Conservation (phyloP, 148 eudicot species). For the Talinum fruticosum region DNA sequence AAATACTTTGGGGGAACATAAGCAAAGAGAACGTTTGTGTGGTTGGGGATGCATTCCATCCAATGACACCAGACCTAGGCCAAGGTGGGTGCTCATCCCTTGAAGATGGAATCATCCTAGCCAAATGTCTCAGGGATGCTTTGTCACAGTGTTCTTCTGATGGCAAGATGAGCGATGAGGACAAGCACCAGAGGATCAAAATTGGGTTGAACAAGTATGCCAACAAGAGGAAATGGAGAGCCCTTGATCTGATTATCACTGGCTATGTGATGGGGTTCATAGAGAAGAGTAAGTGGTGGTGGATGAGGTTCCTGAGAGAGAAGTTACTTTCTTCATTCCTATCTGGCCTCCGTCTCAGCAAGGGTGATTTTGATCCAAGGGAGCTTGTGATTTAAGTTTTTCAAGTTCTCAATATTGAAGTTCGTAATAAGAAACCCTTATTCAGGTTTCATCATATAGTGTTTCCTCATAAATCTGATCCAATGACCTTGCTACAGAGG, state of each 20-base stretch:
- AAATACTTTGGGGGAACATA: constrained; percentile 42
- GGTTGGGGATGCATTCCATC: constrained; percentile 58
- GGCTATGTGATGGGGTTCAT: constrained; percentile 43
- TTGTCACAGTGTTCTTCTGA: constrained; percentile 9
- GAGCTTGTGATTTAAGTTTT: constrained; percentile 6
- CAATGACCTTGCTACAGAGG: too few relatives aligned
- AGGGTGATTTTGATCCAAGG: constrained; percentile 41
- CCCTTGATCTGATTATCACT: constrained; percentile 35
- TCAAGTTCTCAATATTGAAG: too few relatives aligned
- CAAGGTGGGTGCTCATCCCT: constrained; percentile 59
- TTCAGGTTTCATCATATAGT: too few relatives aligned
- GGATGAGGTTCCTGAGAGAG: constrained; percentile 43
- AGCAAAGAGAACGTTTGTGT: constrained; percentile 60
- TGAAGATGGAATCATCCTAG: constrained; percentile 54
- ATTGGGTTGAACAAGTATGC: constrained; percentile 34
- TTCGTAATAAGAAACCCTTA: too few relatives aligned
- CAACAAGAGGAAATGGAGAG: constrained; percentile 50
- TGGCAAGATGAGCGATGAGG: not conserved
- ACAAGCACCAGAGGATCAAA: constrained; percentile 32
- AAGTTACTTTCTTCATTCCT: constrained; percentile 34
- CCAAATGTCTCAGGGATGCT: constrained; percentile 39
- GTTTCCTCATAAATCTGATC: too few relatives aligned
- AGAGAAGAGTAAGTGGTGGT: constrained; percentile 35
- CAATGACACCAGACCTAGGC: constrained; percentile 69
- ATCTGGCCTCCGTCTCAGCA: constrained; percentile 32